Evolutionary conservation across 2,329 filamentous ascomycete species (phyloP), one percentile per base, ranked within the genome.

Genomic region (Alternaria postmessia): DNA sequence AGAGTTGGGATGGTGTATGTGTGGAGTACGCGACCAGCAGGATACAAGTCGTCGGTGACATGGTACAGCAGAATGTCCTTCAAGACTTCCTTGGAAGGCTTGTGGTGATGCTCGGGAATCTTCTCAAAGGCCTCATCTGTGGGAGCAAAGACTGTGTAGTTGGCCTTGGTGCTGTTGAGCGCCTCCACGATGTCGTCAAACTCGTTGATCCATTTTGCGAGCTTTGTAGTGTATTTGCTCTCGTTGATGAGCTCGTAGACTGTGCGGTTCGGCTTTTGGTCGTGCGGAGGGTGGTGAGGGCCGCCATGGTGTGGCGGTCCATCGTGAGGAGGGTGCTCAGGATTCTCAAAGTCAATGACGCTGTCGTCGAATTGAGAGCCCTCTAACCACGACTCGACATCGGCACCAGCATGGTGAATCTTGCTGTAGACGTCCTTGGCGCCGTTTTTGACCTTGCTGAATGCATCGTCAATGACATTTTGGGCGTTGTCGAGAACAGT

Each of bases 131-230:
- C 93, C 51, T 84, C 81, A 75, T 97, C 88, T 1, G 87, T 88
- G 0, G 94, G 94, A 2, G 91, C 91, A 71, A 97, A 96, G 51
- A 95, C 79, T 1, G 94, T 97, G 72, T 90, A 87, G 77, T 94
- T 94, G 22, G 86, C 82, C 36, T 86, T 80, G 2, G 91, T 94
- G 71, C 86, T 86, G 79, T 96, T 95, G 28, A 97, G 85, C 4
- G 88, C 77, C 54, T 90, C 78, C 36, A 94, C 88, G 0, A 97
- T 81, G 53, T 92, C 87, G 1, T 88, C 84, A 74, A 91, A 89
- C 62, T 93, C 84, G 62, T 90, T 84, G 67, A 97, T 85, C n/a
- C 93, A 81, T 73, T 90, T 86, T 28, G 90, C 88, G 44, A 97
- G 89, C 77, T 89, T 91, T 49, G 87, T 91, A 1, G 92, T 94